Evolutionary conservation across 148 eudicot species (phyloP), one percentile per base, ranked within the genome.

Genomic region (Camellia lanceoleosa): DNA sequence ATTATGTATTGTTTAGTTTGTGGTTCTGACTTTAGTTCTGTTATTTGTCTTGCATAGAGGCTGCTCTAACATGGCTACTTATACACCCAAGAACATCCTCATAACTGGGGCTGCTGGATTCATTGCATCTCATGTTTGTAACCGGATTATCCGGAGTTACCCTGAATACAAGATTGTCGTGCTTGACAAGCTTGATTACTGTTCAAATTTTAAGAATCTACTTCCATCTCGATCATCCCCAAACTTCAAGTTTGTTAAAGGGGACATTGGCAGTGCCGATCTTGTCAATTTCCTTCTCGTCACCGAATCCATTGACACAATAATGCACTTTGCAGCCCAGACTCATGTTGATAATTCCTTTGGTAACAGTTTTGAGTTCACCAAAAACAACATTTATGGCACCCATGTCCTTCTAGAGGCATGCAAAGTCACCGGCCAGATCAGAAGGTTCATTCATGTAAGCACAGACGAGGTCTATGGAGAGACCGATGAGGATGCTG

Each of bases 401-500:
- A 92, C 97, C 20, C 91, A 89, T 56, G 94, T 92, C 75, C 97
- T 92, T 70, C 89, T 92, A 47, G 97, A 92, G 77, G 97, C 94
- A 15, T 92, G 97, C 85, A 92, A 89, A 86, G 90, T 87, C 59
- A 88, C 90, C 16, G 91, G 92, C 9, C 91, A 89, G 64, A 87
- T 93, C 56, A 87, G 84, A 80, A 83, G 97, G 81, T 93, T 93
- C 58, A 90, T 93, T 79, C 97, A 93, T 80, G 97, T 91, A 15
- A 93, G 97, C 79, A 93, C 97, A 0, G 97, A 93, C 60, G 97
- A 93, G 88, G 97, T 93, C 7, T 93, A 91, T 77, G 97, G 97
- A n/a, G 94, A 91, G 82, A 93, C 93, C 12, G 93, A 93, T 52
- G 91, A 90, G 83, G 88, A 93, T 83, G 94, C 94, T 77, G 87